Base-by-base conservation (phyloP, 345 rosid genomes). In the Conringia planisiliqua region DNA sequence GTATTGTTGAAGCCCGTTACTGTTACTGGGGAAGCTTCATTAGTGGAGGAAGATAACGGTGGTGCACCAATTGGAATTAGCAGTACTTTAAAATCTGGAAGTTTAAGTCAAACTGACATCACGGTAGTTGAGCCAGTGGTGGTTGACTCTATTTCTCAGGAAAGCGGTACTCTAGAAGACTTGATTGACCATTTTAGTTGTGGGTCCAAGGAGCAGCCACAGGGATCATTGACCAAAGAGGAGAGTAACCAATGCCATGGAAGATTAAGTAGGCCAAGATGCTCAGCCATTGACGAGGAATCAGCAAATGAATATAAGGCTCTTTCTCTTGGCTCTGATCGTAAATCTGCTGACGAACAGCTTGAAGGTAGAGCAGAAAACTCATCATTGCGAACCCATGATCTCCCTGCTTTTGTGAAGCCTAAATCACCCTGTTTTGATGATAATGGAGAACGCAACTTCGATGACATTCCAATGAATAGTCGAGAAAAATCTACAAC, bases 381-480 rank as follows among this genome's bases (percentile, higher is more conserved):
- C 60, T 46, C 63, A 33, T 78, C 55, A 26, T 60, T 75, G 60
- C 65, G 79, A 79, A 58, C 40, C 59, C 64, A 62, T 75, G 75
- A 76, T 66, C 61, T 44, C 68, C 59, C 73, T 43, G 55, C 51
- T 70, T 67, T 56, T 66, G 65, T 83, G 74, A 47, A 75, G 73
- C 87, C 81, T 51, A 81, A 72, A 76, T 82, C 79, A 51, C 80
- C 78, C 73, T 72, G 79, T 78, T 85, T 86, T 67, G 78, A 74
- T 79, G 80, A 81, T 63, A 39, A 36, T 30, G 83, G 62, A 62
- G 85, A 80, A 54, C 29, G 36, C 58, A 54, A 55, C 51, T 48
- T 82, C 58, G 33, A 63, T 63, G 76, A 68, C 68, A 55, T 64
- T 57, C 72, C 18, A 54, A 52, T 62, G 59, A 66, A 79, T 60